Evolutionary conservation across 148 eudicot species (phyloP).

Genomic region (Limonium bicolor): DNA sequence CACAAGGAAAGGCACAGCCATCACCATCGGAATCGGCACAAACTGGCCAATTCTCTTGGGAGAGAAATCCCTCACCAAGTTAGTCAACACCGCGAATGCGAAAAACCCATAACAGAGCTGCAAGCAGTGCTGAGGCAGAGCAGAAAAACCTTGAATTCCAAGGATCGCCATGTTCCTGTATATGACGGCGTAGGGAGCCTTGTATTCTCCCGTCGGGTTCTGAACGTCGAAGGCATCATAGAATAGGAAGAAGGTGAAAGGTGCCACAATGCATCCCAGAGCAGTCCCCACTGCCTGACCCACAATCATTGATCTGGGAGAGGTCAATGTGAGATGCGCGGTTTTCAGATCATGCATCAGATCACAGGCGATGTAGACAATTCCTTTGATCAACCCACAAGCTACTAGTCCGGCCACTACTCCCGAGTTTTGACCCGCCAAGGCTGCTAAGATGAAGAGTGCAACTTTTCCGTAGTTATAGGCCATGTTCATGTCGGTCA

Average conservation of each 20-base stretch:
- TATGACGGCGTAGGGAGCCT: conserved; percentile 74
- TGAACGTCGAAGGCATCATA: conserved; percentile 72
- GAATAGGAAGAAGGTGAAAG: conserved; percentile 55
- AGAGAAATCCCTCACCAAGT: conserved; percentile 35
- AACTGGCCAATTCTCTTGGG: conserved; percentile 35
- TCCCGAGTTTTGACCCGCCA: conserved; percentile 41
- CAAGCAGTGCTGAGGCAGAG: conserved; percentile 75
- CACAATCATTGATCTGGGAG: conserved; percentile 76
- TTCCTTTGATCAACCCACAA: conserved; percentile 72
- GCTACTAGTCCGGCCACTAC: conserved; percentile 82
- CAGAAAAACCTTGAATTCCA: conserved; percentile 77
- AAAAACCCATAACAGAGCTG: conserved; percentile 65
- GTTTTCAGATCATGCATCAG: conserved; percentile 88
- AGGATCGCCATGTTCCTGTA: conserved; percentile 86
- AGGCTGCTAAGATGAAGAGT: conserved; percentile 56
- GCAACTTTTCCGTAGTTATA: conserved; percentile 91
- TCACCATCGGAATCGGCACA: conserved; percentile 77
- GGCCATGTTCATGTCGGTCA: conserved; percentile 91
- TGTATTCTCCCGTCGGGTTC: conserved; percentile 64
- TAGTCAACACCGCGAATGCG: conserved; percentile 44
- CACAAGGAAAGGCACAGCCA: conserved; percentile 89
- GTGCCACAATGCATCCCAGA: conserved; percentile 73
- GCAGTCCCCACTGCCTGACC: conserved; percentile 84
- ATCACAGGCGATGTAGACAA: conserved; percentile 65
- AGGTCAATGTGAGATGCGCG: conserved; percentile 67